Evolutionary conservation across 805 yeast species (phyloP).

Genomic region (Candida orba): DNA sequence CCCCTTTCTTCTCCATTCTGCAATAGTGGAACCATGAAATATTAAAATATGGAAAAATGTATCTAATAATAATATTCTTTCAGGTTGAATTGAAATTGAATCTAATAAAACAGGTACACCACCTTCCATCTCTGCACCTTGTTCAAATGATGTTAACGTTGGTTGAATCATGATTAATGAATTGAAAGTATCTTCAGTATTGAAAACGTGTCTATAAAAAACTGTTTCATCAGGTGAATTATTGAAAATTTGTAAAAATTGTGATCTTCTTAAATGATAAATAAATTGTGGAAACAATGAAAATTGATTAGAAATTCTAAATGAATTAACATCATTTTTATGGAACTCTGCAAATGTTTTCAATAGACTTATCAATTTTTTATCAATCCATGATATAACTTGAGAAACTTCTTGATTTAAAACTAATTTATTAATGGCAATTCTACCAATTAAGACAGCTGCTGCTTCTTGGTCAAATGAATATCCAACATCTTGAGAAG

Average conservation of each 20-base stretch:
- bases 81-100: conserved; percentile 52
- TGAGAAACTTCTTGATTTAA: conserved; percentile 28
- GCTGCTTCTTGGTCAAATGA: conserved; percentile 69
- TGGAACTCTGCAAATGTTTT: conserved; percentile 41
- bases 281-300: conserved; percentile 60
- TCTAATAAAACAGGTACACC: conserved; percentile 61
- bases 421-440: conserved; percentile 32
- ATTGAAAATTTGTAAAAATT: conserved; percentile 57
- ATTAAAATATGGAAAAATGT: conserved; percentile 65
- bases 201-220: conserved; percentile 53
- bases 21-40: conserved; percentile 58
- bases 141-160: conserved; percentile 50
- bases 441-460: conserved; percentile 51
- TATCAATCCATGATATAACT: conserved; percentile 44
- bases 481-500: conserved; percentile 34
- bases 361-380: conserved; percentile 39
- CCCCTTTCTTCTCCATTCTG: conserved; percentile 59
- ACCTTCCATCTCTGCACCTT: conserved; percentile 28
- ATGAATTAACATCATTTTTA: conserved; percentile 39
- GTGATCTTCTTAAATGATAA: conserved; percentile 61
- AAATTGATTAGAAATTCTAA: conserved; percentile 41
- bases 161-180: conserved; percentile 67
- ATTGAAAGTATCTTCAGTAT: conserved; percentile 54
- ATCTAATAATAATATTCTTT: conserved; percentile 51
- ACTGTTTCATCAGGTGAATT: conserved; percentile 70